Conservation (phyloP, 169 alveolate genomes). For the Amoebophrya sp. region DNA sequence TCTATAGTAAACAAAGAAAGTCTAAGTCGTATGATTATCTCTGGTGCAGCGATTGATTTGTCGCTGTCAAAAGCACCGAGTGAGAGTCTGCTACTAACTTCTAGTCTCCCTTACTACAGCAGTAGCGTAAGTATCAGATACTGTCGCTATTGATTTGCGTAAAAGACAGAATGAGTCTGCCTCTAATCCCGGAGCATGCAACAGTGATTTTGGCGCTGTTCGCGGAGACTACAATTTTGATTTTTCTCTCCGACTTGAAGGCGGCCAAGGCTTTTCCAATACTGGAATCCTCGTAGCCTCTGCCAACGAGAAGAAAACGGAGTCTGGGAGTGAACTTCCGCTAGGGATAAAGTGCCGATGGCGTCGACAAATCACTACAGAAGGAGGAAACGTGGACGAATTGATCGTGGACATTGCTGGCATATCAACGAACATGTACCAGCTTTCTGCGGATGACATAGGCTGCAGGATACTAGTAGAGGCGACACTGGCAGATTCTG, state of each 20-base stretch:
- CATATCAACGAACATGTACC: not conserved
- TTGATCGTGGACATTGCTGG: not conserved
- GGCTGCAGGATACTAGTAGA: not conserved
- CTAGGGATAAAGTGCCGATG: not conserved
- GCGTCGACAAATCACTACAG: too few relatives aligned
- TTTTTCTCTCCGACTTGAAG: not conserved
- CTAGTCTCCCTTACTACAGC: too few relatives aligned
- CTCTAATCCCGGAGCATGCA: too few relatives aligned
- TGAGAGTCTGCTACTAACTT: too few relatives aligned
- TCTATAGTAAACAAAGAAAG: too few relatives aligned
- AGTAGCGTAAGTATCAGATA: too few relatives aligned
- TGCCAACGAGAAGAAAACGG: not conserved
- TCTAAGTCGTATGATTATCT: too few relatives aligned
- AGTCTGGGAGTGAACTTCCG: not conserved
- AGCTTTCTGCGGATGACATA: not conserved
- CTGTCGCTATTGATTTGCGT: too few relatives aligned
- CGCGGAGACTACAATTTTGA: conserved; percentile 11
- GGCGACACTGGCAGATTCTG: not conserved
- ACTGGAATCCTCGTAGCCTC: not conserved
- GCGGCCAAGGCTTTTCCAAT: not conserved
- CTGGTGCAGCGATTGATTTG: too few relatives aligned
- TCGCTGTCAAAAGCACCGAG: too few relatives aligned
- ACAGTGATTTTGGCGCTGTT: not conserved
- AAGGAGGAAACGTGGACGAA: not conserved
- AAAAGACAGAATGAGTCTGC: too few relatives aligned